Evolutionary conservation across 805 yeast genomes (phyloP), one percentile per base, ranked within the genome.

Genomic region (Sungouiella blattae): DNA sequence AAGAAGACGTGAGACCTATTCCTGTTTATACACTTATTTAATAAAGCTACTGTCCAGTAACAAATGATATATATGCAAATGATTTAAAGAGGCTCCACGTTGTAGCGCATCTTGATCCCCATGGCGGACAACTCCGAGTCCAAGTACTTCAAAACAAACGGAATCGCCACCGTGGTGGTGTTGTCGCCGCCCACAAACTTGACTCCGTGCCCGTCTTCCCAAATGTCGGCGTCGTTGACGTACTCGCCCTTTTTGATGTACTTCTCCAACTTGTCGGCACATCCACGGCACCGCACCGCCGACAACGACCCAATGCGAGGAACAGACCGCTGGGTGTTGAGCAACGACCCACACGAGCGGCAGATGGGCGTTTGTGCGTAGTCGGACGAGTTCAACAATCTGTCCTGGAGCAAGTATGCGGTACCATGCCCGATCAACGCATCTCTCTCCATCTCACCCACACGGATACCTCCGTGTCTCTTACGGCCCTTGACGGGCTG

Each of bases 381-480:
- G 62, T 93, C 98, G 6, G 95, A 85, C 57, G 96, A 88, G 67
- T 93, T 93, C 58, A 93, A 73, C 56, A 93, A 71, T 66, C 98
- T 81, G 61, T 93, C 98, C 64, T 91, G 98, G 49, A 93, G 70
- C 52, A 93, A 67, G 78, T 77, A 93, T 1, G 98, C 88, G 5
- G 98, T 84, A 65, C 98, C 98, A 58, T 93, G 98, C 40, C 98
- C 98, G 62, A 93, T 88, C 53, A 93, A 72, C 2, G 98, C 98
- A 75, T 93, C 98, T 69, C 98, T 85, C 69, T 93, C 98, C 98
- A 93, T 93, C 65, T 93, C 98, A 62, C 98, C 98, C 26, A 93
- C 95, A 75, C 98, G 94, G 51, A 93, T 93, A 83, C 98, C 98
- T 67, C 98, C 98, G 47, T 84, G 80, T 70, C 98, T 80, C 81